Percentiles rank a stretch among this genome's conserved stretches.
Conservation (phyloP, 2,329 filamentous ascomycete species). For the Aureobasidium pullulans region DNA sequence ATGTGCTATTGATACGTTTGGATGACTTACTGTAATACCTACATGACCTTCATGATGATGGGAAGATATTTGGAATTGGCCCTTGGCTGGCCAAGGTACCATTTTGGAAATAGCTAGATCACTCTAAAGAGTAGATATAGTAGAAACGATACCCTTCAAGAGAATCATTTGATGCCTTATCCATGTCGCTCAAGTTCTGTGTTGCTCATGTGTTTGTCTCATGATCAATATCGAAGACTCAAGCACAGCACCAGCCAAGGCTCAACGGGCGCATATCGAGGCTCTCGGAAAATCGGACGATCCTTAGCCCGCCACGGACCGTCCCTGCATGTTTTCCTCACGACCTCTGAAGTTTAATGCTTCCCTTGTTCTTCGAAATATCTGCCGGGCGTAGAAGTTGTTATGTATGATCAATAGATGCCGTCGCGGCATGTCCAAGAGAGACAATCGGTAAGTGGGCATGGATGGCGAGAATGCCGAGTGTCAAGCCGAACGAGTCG, state of each 20-base stretch:
- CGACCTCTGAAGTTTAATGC: neutral
- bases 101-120: conserved; percentile 3
- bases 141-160: neutral
- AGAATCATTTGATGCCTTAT: neutral
- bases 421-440: neutral
- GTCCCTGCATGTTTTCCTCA: neutral
- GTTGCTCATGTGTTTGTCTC: too few species aligned
- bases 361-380: neutral
- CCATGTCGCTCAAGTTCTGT: neutral
- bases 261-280: neutral
- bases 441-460: neutral
- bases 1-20: conserved; percentile 6
- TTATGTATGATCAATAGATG: neutral
- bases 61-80: neutral
- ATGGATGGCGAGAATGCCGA: neutral
- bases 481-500: neutral
- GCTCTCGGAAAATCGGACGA: neutral
- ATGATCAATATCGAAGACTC: neutral
- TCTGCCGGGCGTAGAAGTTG: neutral
- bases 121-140: neutral
- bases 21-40: conserved; percentile 11
- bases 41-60: conserved; percentile 2
- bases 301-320: neutral
- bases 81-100: conserved; percentile 6
- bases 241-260: neutral